These are phyloP conservation scores for Saccharomycopsis capsularis DNA, from an alignment of 805 yeast species.

Conservation along the genomic window DNA sequence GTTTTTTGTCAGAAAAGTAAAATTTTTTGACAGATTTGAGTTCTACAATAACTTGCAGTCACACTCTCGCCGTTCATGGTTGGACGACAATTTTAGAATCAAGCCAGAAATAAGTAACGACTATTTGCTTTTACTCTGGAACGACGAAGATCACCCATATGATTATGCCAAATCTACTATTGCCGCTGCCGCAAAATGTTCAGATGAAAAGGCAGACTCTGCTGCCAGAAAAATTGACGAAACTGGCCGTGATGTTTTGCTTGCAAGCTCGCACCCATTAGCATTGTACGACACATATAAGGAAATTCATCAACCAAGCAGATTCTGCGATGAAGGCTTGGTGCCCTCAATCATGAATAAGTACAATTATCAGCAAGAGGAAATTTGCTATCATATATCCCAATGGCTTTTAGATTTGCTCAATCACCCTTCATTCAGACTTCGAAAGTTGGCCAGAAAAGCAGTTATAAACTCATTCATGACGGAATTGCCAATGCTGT, in stretches of 20 bases:
- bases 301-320: background rate
- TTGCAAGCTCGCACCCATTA: background rate
- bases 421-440: slow-evolving; percentile 4
- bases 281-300: slow-evolving; percentile 5
- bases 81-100: slow-evolving; percentile 7
- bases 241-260: slow-evolving; percentile 44
- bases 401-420: slow-evolving; percentile 13
- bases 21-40: slow-evolving; percentile 11
- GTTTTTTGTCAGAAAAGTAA: slow-evolving; percentile 4
- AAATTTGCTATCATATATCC: slow-evolving; percentile 10
- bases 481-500: background rate
- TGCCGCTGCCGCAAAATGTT: slow-evolving; percentile 18
- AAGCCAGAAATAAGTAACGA: slow-evolving; percentile 23
- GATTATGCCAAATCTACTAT: slow-evolving; percentile 47
- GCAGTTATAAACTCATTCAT: slow-evolving; percentile 1
- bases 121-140: slow-evolving; percentile 59
- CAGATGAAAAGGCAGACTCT: slow-evolving; percentile 27
- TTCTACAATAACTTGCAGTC: background rate
- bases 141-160: slow-evolving; percentile 67
- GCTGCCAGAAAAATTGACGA: slow-evolving; percentile 41
- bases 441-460: slow-evolving; percentile 6
- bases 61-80: slow-evolving; percentile 7
- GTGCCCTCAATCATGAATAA: slow-evolving; percentile 7
- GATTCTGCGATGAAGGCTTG: slow-evolving; percentile 3
- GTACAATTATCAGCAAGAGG: slow-evolving; percentile 10